Percentiles rank a stretch among this genome's conserved stretches.
phyloP scores from a whole-genome alignment of 139 green algal genomes.

The Coelastrella sp. region DNA sequence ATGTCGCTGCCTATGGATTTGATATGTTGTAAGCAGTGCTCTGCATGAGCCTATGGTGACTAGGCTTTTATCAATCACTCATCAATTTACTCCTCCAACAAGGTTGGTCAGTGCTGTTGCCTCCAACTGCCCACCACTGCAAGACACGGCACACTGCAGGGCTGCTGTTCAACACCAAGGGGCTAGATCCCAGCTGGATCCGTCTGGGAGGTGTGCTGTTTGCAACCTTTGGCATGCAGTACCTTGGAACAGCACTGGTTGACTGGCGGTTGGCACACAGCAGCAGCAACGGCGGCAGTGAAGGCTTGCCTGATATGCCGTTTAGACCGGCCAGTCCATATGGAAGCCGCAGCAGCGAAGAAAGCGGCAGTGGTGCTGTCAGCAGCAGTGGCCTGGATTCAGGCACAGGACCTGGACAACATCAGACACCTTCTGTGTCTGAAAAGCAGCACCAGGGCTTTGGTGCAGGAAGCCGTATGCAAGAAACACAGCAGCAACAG shows the following conservation, averaged over 20 bases:
- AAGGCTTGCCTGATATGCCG: slow-evolving; percentile 8
- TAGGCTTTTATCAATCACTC: too few relatives aligned
- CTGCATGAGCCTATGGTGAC: too few relatives aligned
- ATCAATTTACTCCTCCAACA: not conserved
- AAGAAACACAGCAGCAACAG: not conserved
- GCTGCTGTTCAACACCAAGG: slow-evolving; percentile 52
- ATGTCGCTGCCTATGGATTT: too few relatives aligned
- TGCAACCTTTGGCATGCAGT: slow-evolving; percentile 54
- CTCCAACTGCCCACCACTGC: not conserved
- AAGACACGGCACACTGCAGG: not conserved
- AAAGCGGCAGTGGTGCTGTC: not conserved
- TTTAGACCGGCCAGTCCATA: slow-evolving; percentile 19
- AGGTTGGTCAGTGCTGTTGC: not conserved
- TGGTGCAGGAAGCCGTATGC: not conserved
- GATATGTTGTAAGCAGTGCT: too few relatives aligned
- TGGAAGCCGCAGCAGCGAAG: not conserved
- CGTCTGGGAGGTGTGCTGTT: slow-evolving; percentile 68
- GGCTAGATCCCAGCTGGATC: slow-evolving; percentile 57
- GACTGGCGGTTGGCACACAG: not conserved
- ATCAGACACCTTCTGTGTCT: not conserved
- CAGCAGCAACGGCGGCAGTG: slow-evolving; percentile 31
- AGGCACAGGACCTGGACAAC: not conserved
- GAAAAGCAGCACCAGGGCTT: not conserved
- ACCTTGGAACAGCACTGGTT: slow-evolving; percentile 12
- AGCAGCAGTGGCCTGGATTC: not conserved